A percentile compares a stretch with the other conserved stretches of the same genome.
phyloP scores from a whole-genome alignment of 1,284 basidiomycete genomes.

The Porodaedalea pini region DNA sequence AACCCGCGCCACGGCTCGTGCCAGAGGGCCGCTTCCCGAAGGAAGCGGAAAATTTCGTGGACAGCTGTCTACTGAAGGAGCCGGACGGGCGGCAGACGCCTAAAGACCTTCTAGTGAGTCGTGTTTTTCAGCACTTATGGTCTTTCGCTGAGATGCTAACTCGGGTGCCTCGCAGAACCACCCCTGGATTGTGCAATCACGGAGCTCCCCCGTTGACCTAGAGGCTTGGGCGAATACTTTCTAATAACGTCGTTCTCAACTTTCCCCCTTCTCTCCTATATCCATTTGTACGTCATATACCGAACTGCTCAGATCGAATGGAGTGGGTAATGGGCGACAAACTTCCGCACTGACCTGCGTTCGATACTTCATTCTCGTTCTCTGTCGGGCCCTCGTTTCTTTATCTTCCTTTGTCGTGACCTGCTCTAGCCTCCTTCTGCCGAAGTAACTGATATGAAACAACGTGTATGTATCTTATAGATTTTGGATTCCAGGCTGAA shows the following conservation, averaged over 20 bases:
- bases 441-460: slow-evolving; percentile 1
- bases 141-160: slow-evolving; percentile 2
- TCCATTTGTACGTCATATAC: background rate
- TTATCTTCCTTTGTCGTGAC: background rate
- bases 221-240: slow-evolving; percentile 63
- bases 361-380: background rate
- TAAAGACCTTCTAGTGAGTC: slow-evolving; percentile 73
- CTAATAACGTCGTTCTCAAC: slow-evolving; percentile 28
- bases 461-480: slow-evolving; percentile 16
- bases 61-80: slow-evolving; percentile 83
- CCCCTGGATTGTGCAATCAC: slow-evolving; percentile 52
- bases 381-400: background rate
- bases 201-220: slow-evolving; percentile 50
- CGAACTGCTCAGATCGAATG: background rate
- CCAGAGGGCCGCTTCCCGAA: slow-evolving; percentile 66
- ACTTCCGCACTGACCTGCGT: background rate
- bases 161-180: slow-evolving; percentile 44
- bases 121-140: slow-evolving; percentile 6
- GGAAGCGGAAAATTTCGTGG: slow-evolving; percentile 75
- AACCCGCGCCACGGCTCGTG: slow-evolving; percentile 82
- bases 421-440: background rate
- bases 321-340: background rate
- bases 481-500: slow-evolving; percentile 6
- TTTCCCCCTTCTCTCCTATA: background rate
- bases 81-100: slow-evolving; percentile 74